Conservation (phyloP, 164 flowering plant genomes). For the Houttuynia cordata region DNA sequence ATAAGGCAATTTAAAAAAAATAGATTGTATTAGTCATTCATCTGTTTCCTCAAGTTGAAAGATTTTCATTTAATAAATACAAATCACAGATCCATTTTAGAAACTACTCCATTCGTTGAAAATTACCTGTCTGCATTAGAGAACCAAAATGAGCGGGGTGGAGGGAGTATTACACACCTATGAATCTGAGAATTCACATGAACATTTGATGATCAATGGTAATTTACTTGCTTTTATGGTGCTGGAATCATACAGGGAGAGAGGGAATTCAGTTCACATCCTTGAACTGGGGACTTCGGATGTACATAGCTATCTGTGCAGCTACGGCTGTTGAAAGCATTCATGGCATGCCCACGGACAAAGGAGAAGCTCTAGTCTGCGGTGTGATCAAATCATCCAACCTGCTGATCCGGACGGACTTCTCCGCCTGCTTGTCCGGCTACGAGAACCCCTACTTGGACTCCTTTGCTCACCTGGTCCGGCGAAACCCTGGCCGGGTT, state of each 20-base stretch:
- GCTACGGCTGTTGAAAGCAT: conserved; percentile 20
- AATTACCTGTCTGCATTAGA: too few relatives aligned
- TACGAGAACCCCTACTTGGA: conserved; percentile 17
- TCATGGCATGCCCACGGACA: conserved; percentile 7
- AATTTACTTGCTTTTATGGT: too few relatives aligned
- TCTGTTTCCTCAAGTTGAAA: too few relatives aligned
- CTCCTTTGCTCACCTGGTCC: conserved; percentile 6
- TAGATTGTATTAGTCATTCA: too few relatives aligned
- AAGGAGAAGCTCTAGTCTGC: conserved; percentile 15
- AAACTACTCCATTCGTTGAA: too few relatives aligned
- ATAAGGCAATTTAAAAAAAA: too few relatives aligned
- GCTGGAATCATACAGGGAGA: conserved; percentile 9
- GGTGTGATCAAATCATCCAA: conserved; percentile 26
- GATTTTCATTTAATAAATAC: too few relatives aligned
- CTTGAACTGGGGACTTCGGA: conserved; percentile 14
- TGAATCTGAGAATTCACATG: too few relatives aligned
- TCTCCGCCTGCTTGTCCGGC: conserved; percentile 16
- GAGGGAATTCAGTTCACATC: conserved; percentile 24
- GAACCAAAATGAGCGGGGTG: too few relatives aligned
- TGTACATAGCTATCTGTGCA: conserved; percentile 15
- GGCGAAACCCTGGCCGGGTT: conserved; percentile 11
- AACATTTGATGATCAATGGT: too few relatives aligned
- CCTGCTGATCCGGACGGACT: conserved; percentile 14
- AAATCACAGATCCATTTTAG: too few relatives aligned
- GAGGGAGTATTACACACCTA: too few relatives aligned